phyloP scores from a whole-genome alignment of 78 protist species.

The Dictyostelium citrinum region DNA sequence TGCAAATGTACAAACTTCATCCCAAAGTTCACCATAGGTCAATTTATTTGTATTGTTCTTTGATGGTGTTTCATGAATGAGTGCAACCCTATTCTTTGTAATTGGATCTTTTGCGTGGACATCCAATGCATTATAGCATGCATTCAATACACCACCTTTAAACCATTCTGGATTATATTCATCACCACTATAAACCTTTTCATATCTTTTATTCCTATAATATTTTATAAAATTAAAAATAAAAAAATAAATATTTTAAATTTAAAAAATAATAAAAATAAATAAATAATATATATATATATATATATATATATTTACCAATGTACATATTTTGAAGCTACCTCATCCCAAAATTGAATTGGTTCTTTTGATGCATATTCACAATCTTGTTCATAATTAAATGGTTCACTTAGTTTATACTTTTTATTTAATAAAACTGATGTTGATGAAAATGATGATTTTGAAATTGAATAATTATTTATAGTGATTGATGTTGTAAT shows the following conservation, averaged over 20 bases:
- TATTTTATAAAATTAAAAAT: background rate
- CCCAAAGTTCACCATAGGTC: constrained; percentile 36
- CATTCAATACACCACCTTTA: constrained; percentile 11
- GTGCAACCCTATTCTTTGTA: background rate
- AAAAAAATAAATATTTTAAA: background rate
- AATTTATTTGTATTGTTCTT: background rate
- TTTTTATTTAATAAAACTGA: background rate
- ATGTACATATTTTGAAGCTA: constrained; percentile 31
- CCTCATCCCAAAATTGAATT: constrained; percentile 27
- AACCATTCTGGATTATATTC: constrained; percentile 3
- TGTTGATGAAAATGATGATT: background rate
- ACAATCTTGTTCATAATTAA: constrained; percentile 27
- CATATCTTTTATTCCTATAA: constrained; percentile 34
- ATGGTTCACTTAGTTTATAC: constrained; percentile 10
- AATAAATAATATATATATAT: no score
- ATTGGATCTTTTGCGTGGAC: background rate
- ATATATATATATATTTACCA: background rate
- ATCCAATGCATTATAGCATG: constrained; percentile 19
- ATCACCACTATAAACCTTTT: constrained; percentile 6
- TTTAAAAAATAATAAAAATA: background rate
- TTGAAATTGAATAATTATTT: background rate
- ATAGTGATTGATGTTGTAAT: background rate
- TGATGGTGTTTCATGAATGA: constrained; percentile 47
- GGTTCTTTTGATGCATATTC: constrained; percentile 1
- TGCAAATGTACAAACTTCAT: constrained; percentile 74